A percentile compares a stretch with the other conserved stretches of the same genome.
phyloP scores from a whole-genome alignment of 2,329 filamentous ascomycete genomes.

The Cladophialophora immunda region DNA sequence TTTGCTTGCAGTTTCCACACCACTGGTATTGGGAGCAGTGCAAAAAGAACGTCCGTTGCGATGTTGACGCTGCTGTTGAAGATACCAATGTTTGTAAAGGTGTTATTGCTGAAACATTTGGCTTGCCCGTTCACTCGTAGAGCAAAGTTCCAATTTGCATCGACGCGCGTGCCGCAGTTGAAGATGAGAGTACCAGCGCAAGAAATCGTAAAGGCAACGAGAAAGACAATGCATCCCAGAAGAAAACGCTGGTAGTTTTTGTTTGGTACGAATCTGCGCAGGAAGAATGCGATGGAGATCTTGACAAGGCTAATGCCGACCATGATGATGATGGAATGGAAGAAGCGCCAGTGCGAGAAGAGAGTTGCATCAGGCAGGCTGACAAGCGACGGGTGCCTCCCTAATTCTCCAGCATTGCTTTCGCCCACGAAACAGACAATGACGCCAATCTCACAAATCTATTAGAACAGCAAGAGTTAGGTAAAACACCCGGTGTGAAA shows the following conservation, averaged over 20 bases:
- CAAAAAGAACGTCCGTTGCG: conserved; percentile 56
- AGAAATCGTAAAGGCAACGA: conserved; percentile 53
- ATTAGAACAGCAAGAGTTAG: background rate
- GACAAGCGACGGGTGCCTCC: conserved; percentile 54
- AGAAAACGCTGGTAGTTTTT: conserved; percentile 54
- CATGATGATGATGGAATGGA: conserved; percentile 58
- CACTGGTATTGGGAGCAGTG: conserved; percentile 53
- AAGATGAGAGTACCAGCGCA: conserved; percentile 59
- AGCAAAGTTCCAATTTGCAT: conserved; percentile 54
- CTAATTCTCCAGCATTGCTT: conserved; percentile 50
- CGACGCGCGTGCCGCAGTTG: conserved; percentile 54
- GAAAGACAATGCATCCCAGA: conserved; percentile 54
- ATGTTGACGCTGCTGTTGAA: conserved; percentile 59
- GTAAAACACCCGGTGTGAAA: background rate
- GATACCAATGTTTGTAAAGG: conserved; percentile 57
- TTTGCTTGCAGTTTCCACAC: conserved; percentile 55
- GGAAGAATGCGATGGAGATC: conserved; percentile 57
- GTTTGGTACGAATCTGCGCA: conserved; percentile 54
- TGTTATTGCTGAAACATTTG: conserved; percentile 53
- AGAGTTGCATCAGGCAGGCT: conserved; percentile 44
- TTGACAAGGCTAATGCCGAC: conserved; percentile 57
- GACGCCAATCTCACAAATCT: conserved; percentile 43
- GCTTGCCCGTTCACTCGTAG: conserved; percentile 47
- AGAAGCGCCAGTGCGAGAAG: conserved; percentile 55
- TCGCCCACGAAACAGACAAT: conserved; percentile 53